These are phyloP conservation scores for Diospyros kaki DNA, from an alignment of 148 eudicot genomes.

Conservation along the genomic window DNA sequence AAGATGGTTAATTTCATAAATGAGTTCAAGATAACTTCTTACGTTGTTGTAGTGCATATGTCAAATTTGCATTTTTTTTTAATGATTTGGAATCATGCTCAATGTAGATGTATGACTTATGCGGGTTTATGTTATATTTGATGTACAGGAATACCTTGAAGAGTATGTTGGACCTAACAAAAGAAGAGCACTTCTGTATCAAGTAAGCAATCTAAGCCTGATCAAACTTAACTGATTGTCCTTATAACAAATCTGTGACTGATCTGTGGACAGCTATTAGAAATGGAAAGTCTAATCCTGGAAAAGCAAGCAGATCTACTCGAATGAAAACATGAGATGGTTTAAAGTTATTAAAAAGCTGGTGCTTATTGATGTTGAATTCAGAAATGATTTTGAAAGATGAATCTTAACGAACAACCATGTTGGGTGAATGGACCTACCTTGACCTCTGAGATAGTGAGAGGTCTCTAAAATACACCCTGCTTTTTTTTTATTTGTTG, in stretches of 20 bases:
- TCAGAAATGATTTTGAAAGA: neutral
- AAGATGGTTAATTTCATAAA: neutral
- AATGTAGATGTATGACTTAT: neutral
- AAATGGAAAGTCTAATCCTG: neutral
- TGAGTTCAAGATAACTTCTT: neutral
- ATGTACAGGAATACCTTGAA: slow-evolving; percentile 79
- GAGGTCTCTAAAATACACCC: neutral
- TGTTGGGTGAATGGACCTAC: neutral
- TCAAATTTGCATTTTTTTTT: neutral
- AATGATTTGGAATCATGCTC: neutral
- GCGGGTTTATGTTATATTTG: slow-evolving; percentile 10
- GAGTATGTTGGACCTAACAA: slow-evolving; percentile 64
- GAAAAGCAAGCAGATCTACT: neutral
- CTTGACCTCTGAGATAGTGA: neutral
- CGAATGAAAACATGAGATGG: neutral
- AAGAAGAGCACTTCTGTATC: slow-evolving; percentile 68
- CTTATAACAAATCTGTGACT: too few relatives aligned
- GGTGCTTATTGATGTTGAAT: neutral
- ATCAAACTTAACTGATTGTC: neutral
- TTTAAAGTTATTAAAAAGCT: neutral
- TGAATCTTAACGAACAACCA: neutral
- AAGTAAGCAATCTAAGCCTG: slow-evolving; percentile 43
- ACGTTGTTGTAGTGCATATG: neutral
- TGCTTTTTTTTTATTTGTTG: neutral
- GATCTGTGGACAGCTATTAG: neutral